Evolutionary conservation across 352 stramenopile genomes (phyloP).

Genomic region (Phytopythium kandeliae): DNA sequence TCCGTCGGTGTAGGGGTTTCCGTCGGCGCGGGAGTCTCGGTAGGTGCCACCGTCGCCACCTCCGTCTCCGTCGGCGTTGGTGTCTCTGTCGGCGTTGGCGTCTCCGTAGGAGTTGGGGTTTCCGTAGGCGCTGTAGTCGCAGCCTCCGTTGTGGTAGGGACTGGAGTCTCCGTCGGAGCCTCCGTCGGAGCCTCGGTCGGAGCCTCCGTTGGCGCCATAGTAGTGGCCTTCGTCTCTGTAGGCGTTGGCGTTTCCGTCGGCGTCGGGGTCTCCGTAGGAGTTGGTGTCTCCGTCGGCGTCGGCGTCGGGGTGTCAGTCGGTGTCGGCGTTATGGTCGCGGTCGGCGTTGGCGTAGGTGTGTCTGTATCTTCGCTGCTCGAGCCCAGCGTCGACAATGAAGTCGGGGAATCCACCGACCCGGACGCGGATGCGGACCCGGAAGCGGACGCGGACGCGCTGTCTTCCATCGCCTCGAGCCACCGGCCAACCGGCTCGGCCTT

Average conservation of each 20-base stretch:
- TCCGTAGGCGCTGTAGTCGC: conserved; percentile 6
- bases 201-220: background rate
- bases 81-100: background rate
- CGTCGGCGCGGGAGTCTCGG: conserved; percentile 6
- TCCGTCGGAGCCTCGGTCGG: conserved; percentile 2
- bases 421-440: too few relatives aligned
- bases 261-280: background rate
- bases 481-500: background rate
- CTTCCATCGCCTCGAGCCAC: conserved; percentile 11
- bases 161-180: conserved; percentile 3
- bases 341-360: background rate
- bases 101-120: conserved; percentile 4
- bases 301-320: background rate
- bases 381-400: too few relatives aligned
- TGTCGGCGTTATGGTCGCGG: background rate
- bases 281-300: background rate
- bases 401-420: too few relatives aligned
- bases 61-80: background rate
- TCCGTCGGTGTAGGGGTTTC: conserved; percentile 2
- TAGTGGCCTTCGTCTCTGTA: background rate
- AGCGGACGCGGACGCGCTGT: conserved; percentile 8
- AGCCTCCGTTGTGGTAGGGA: too few relatives aligned
- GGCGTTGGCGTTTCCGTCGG: background rate
- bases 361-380: background rate
- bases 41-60: conserved; percentile 1